Evolutionary conservation across 164 flowering plant genomes (phyloP).

Genomic region (Aristolochia fimbriata): DNA sequence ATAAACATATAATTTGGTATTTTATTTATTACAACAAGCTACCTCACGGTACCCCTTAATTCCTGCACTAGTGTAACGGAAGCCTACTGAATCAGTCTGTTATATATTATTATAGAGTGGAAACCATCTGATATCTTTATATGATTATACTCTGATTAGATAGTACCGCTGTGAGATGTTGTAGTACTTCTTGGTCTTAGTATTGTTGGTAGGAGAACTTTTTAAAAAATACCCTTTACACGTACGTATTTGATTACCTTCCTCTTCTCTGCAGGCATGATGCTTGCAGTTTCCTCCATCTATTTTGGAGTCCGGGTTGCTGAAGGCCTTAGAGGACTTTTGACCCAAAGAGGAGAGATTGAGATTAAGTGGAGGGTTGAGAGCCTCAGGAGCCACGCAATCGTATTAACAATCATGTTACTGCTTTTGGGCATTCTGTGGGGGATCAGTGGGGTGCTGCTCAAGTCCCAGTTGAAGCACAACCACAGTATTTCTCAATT

Average conservation of each 20-base stretch:
- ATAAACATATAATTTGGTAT: no score
- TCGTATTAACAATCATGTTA: slow-evolving; percentile 26
- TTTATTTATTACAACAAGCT: no score
- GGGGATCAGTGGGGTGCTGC: slow-evolving; percentile 38
- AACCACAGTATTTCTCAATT: slow-evolving; percentile 41
- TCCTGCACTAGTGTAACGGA: no score
- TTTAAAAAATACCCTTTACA: no score
- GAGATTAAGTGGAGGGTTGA: slow-evolving; percentile 23
- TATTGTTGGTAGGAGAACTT: no score
- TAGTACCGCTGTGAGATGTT: no score
- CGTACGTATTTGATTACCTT: not conserved
- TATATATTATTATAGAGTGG: no score
- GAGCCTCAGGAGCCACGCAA: slow-evolving; percentile 22
- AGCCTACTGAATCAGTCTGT: no score
- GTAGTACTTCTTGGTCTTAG: not conserved
- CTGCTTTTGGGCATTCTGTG: slow-evolving; percentile 35
- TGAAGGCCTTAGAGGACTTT: slow-evolving; percentile 46
- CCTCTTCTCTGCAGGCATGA: slow-evolving; percentile 34
- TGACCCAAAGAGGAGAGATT: slow-evolving; percentile 12
- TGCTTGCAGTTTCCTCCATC: slow-evolving; percentile 53
- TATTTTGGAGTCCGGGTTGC: slow-evolving; percentile 68
- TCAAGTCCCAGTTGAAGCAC: slow-evolving; percentile 25
- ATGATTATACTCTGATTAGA: no score
- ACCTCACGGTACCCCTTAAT: no score
- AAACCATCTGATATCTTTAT: no score